Base-by-base conservation (phyloP, 441 rosid genomes). In the Aquilaria agallochum region DNA sequence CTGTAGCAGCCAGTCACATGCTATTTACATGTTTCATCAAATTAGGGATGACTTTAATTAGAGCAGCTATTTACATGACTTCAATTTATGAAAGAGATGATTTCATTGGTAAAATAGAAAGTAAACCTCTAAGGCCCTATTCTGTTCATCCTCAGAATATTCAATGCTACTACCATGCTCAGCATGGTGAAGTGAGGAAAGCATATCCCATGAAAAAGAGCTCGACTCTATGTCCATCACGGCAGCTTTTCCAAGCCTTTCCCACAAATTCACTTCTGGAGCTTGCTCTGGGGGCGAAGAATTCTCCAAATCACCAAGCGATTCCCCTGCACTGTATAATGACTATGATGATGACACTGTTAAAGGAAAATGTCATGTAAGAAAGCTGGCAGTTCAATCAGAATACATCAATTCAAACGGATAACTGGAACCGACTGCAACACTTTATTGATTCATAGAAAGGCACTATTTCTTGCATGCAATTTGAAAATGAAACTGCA, bases 111-210 rank as follows among this genome's bases (percentile, higher is more conserved):
- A 40, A 40, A 40, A 40, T 6, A 40, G 9, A 10, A 40, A 40
- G 45, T 66, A 70, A 68, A 87, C 98, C 96, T 92, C 99, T 46
- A 95, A 90, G 32, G 98, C 88, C 78, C 87, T 92, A 72, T 74
- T 79, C 76, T 82, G 75, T 67, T 95, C 99, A 64, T 95, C 99
- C 81, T 95, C 98, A 2, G 96, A 92, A 52, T 78, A 82, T 31
- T 89, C 97, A 6, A 86, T 74, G 81, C 92, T 90, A 58, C 91
- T 86, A 67, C 91, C 78, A 63, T 92, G 99, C 69, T 90, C 99
- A 31, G 94, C 86, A 80, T 90, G 97, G 74, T 92, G 96, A 76
- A 95, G 99, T 2, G 98, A 95, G 69, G 98, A 84, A 31, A 95
- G 83, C 92, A 80, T 78, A 65, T 77, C 85, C 99, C 99, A 95